phyloP scores from a whole-genome alignment of 2,329 filamentous ascomycete genomes.

The Grosmannia huntii region DNA sequence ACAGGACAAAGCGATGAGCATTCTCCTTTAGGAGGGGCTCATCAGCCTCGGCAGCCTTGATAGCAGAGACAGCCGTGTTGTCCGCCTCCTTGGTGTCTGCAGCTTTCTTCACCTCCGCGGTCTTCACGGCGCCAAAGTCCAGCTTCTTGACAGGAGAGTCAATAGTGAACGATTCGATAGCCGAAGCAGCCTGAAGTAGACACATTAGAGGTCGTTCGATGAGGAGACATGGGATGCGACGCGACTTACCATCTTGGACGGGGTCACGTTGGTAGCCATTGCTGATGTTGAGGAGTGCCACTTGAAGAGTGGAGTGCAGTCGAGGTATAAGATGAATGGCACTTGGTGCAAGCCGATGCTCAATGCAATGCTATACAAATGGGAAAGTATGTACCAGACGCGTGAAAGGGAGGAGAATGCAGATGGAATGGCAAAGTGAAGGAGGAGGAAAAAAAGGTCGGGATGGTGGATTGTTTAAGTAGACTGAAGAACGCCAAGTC shows the following conservation, averaged over 20 bases:
- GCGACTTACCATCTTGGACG: constrained; percentile 20
- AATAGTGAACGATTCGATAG: constrained; percentile 82
- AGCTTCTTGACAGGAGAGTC: constrained; percentile 88
- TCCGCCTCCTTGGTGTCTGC: constrained; percentile 37
- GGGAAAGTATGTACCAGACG: constrained; percentile 1
- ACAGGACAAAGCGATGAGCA: constrained; percentile 88
- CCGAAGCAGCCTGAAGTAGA: constrained; percentile 62
- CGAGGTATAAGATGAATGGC: background rate
- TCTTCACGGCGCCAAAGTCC: constrained; percentile 59
- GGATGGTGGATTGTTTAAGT: constrained; percentile 12
- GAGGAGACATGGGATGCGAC: constrained; percentile 11
- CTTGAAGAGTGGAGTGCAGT: background rate
- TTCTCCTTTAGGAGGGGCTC: constrained; percentile 95
- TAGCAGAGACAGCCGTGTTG: constrained; percentile 30
- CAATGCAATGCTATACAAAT: background rate
- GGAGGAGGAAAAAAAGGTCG: constrained; percentile 7
- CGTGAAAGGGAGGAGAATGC: constrained; percentile 1
- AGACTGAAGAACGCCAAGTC: constrained; percentile 12
- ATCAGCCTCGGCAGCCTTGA: constrained; percentile 59
- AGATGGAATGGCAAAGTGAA: background rate
- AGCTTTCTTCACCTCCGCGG: constrained; percentile 44
- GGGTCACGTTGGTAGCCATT: constrained; percentile 52
- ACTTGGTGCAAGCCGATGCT: background rate
- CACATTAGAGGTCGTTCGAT: constrained; percentile 18
- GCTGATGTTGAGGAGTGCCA: constrained; percentile 14